Conservation (phyloP, 176 grass and related monocot species). For the Guadua angustifolia region DNA sequence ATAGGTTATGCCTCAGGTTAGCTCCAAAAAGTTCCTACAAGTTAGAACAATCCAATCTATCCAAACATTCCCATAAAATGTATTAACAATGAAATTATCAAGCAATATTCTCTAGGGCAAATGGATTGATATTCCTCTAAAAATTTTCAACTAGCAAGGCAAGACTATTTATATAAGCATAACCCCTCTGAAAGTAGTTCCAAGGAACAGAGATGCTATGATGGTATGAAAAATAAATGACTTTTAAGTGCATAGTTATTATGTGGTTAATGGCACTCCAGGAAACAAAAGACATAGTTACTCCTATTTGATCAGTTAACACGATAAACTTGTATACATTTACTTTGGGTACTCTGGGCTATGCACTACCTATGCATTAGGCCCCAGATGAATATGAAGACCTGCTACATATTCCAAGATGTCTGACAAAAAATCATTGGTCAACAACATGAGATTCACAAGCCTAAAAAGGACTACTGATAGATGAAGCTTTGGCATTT, state of each 20-base stretch:
- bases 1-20: not conserved
- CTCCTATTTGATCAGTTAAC: not conserved
- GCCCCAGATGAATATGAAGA: not conserved
- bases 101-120: not conserved
- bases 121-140: not conserved
- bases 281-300: not conserved
- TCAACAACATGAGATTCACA: not conserved
- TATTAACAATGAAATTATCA: not conserved
- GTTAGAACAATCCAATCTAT: not conserved
- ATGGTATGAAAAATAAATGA: not conserved
- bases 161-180: not conserved
- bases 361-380: not conserved
- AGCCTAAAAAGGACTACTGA: not conserved
- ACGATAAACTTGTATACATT: not conserved
- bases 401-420: not conserved
- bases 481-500: not conserved
- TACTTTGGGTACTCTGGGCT: not conserved
- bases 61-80: not conserved
- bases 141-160: not conserved
- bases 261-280: not conserved
- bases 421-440: not conserved
- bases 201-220: not conserved
- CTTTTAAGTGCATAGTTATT: too few relatives aligned
- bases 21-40: not conserved
- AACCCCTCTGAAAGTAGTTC: not conserved